Percentiles rank a stretch among this genome's conserved stretches.
These are phyloP conservation scores for Kwoniella pini DNA, from an alignment of 768 basidiomycete species.

Conservation along the genomic window DNA sequence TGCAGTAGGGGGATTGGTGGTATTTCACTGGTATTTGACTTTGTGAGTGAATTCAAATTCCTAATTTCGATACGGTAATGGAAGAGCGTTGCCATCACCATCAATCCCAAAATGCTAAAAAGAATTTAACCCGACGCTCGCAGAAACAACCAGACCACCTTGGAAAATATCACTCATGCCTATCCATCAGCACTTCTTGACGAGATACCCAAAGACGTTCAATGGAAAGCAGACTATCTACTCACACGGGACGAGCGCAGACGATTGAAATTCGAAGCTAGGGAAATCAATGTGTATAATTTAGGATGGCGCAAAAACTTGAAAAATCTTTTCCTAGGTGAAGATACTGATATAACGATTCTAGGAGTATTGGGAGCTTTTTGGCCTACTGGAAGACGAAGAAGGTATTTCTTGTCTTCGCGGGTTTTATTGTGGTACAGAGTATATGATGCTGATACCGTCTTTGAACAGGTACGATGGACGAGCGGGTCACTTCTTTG, in stretches of 20 bases:
- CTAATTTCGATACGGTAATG: not conserved
- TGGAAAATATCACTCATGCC: constrained; percentile 45
- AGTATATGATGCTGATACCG: too few relatives aligned
- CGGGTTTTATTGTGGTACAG: too few relatives aligned
- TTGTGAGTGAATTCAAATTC: constrained; percentile 24
- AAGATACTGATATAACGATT: not conserved
- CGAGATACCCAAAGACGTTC: not conserved
- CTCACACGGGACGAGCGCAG: constrained; percentile 38
- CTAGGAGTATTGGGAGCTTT: constrained; percentile 5
- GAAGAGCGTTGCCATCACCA: not conserved
- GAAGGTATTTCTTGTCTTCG: not conserved
- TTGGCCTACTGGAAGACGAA: constrained; percentile 22
- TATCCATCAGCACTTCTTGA: constrained; percentile 41
- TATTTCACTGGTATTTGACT: constrained; percentile 46
- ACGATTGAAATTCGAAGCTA: constrained; percentile 35
- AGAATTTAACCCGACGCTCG: too few relatives aligned
- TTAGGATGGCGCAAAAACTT: constrained; percentile 48
- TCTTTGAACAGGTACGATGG: constrained; percentile 6
- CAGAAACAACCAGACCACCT: constrained; percentile 44
- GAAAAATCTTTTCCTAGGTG: constrained; percentile 28
- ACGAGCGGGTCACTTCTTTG: constrained; percentile 22
- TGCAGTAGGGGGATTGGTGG: constrained; percentile 39
- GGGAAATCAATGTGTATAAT: constrained; percentile 48
- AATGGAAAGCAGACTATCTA: constrained; percentile 47
- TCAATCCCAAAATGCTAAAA: too few relatives aligned